Evolutionary conservation across 176 grass and related monocot species (phyloP), one percentile per base, ranked within the genome.

Genomic region (Tuctoria greenei): DNA sequence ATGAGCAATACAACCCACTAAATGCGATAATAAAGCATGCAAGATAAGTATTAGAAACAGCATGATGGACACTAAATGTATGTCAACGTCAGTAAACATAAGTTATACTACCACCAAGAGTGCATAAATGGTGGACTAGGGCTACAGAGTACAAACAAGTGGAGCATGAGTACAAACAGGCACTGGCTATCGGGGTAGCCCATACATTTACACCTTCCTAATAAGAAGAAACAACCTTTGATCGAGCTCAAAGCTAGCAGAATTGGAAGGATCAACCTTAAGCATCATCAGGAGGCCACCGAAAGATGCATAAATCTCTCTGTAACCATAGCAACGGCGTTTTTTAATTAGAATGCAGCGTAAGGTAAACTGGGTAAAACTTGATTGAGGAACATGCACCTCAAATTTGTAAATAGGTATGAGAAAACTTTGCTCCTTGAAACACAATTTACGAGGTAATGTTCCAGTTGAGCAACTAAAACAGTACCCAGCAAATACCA

Each of bases 241-340:
- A 75, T 93, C 86, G 28, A 93, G 80, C 81, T 93, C 66, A 8
- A 93, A 86, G 58, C 38, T 73, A 13, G 83, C 46, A 6, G 80
- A 66, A 71, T 15, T 87, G 21, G 80, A 84, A 6, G 79, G 67
- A 60, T 89, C 83, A 8, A 80, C 76, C 44, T 78, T 93, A 6
- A 89, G 83, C 80, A 89, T 42, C 86, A 89, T 86, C 60, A 89
- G 40, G 3, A 93, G 75, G 14, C 86, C 83, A 74, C 83, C 90
- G 64, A 93, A 93, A 4, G 90, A 93, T 37, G 76, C 86, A 81
- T 86, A 93, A n/a, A 93, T 74, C 66, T 90, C 91, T 58, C 87
- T 88, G 21, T 11, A 26, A 79, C 7, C 8, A 56, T 4, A 67
- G 64, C 0, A 13, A 0, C 11, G 0, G 2, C 4, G 4, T 50